Evolutionary conservation across 2,329 filamentous ascomycete species (phyloP).

Genomic region (Exophiala xenobiotica): DNA sequence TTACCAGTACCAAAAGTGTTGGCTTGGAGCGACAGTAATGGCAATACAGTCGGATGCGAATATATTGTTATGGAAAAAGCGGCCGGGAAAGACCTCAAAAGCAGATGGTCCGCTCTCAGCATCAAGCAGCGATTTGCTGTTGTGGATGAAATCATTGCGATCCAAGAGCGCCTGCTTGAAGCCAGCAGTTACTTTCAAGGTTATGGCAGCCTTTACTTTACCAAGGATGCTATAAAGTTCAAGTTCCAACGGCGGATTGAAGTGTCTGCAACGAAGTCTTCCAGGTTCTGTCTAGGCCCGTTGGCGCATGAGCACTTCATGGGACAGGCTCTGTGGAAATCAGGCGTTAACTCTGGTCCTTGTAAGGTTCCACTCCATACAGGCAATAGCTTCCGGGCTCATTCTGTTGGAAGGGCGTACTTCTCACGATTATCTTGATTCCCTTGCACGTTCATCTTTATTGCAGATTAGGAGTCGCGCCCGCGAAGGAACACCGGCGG

Average conservation of each 20-base stretch:
- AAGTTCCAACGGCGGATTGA: background rate
- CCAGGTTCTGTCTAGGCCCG: conserved; percentile 5
- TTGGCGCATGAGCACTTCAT: conserved; percentile 5
- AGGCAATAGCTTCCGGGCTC: too few relatives aligned
- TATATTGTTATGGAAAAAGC: conserved; percentile 42
- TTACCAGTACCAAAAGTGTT: conserved; percentile 41
- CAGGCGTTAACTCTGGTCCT: conserved; percentile 3
- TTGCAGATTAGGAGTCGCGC: background rate
- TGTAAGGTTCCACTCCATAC: too few relatives aligned
- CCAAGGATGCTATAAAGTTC: background rate
- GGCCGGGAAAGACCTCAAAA: conserved; percentile 35
- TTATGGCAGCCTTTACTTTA: conserved; percentile 12
- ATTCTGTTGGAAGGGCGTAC: background rate
- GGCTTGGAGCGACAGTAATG: conserved; percentile 35
- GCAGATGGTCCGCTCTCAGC: conserved; percentile 35
- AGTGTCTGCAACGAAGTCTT: background rate
- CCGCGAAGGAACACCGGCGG: conserved; percentile 1
- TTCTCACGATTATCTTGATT: conserved; percentile 10
- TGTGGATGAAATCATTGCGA: conserved; percentile 6
- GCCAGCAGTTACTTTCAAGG: background rate
- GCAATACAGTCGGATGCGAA: conserved; percentile 42
- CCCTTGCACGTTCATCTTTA: conserved; percentile 4
- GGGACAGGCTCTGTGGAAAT: background rate
- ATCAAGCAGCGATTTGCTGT: conserved; percentile 2
- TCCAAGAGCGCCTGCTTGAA: conserved; percentile 6